phyloP scores from a whole-genome alignment of 1,284 basidiomycete genomes.

The Papiliotrema laurentii region DNA sequence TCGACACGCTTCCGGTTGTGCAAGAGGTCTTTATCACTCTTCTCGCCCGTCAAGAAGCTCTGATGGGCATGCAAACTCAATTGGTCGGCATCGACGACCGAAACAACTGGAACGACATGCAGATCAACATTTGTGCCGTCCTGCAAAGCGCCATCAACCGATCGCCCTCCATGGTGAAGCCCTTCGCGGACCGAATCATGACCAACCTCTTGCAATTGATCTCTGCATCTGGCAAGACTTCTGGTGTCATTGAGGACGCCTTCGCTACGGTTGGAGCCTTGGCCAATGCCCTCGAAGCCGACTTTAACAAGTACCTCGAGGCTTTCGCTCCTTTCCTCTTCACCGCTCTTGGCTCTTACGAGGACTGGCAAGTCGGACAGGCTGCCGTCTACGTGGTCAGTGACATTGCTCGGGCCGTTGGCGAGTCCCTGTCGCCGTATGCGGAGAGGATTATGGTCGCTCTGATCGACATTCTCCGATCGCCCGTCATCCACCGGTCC shows the following conservation, averaged over 20 bases:
- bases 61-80: conserved; percentile 82
- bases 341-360: conserved; percentile 84
- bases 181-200: conserved; percentile 93
- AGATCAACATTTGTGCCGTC: conserved; percentile 91
- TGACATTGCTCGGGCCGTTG: conserved; percentile 88
- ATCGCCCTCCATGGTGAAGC: conserved; percentile 75
- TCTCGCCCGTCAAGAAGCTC: conserved; percentile 81
- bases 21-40: conserved; percentile 78
- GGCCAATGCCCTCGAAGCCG: conserved; percentile 68
- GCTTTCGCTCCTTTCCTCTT: conserved; percentile 88
- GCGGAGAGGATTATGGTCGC: conserved; percentile 84
- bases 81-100: conserved; percentile 92
- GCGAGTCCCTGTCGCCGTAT: conserved; percentile 76
- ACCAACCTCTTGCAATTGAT: conserved; percentile 83
- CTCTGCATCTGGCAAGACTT: conserved; percentile 80
- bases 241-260: conserved; percentile 94
- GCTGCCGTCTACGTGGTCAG: conserved; percentile 94
- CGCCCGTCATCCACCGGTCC: conserved; percentile 81
- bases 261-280: conserved; percentile 93
- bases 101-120: conserved; percentile 98
- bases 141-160: conserved; percentile 81
- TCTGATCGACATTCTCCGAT: conserved; percentile 86
- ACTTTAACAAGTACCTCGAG: conserved; percentile 82
- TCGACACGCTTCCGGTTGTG: conserved; percentile 75
- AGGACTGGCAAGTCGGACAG: conserved; percentile 92